Evolutionary conservation across 2,329 filamentous ascomycete species (phyloP).

Genomic region (Fusarium ramigenum): DNA sequence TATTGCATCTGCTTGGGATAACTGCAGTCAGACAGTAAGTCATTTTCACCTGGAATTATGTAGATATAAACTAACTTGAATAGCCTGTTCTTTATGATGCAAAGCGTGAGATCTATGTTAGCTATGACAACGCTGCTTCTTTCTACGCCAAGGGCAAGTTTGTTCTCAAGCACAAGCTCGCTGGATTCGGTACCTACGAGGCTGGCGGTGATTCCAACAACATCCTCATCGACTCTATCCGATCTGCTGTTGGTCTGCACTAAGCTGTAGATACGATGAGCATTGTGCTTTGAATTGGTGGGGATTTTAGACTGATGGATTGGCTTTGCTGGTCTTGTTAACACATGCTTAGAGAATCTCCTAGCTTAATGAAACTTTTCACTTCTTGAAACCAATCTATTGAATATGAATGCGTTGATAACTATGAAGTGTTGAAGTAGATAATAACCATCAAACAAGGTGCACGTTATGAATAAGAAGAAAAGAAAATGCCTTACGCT

Average conservation of each 20-base stretch:
- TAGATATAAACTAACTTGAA: background rate
- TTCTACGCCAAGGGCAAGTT: conserved; percentile 31
- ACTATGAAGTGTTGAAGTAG: fast-evolving
- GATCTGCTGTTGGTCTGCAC: conserved; percentile 14
- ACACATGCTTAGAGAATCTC: background rate
- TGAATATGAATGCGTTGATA: background rate
- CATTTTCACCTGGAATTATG: fast-evolving
- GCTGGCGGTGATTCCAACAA: conserved; percentile 38
- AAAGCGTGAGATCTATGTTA: conserved; percentile 31
- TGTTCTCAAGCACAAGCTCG: conserved; percentile 17
- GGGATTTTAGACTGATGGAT: background rate
- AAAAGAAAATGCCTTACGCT: fast-evolving
- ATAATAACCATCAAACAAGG: background rate
- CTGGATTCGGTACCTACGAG: conserved; percentile 31
- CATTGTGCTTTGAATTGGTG: background rate
- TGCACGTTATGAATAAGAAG: fast-evolving
- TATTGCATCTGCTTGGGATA: conserved; percentile 21
- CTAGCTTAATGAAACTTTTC: background rate
- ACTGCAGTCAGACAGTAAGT: conserved; percentile 36
- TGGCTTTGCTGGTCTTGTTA: background rate
- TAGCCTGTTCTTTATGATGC: conserved; percentile 28
- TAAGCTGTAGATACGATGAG: background rate
- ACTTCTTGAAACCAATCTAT: background rate
- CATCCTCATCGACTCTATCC: conserved; percentile 33
- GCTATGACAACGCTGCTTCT: conserved; percentile 28